Evolutionary conservation across 75 land plant species (phyloP).

Genomic region (Gnetum montanum): DNA sequence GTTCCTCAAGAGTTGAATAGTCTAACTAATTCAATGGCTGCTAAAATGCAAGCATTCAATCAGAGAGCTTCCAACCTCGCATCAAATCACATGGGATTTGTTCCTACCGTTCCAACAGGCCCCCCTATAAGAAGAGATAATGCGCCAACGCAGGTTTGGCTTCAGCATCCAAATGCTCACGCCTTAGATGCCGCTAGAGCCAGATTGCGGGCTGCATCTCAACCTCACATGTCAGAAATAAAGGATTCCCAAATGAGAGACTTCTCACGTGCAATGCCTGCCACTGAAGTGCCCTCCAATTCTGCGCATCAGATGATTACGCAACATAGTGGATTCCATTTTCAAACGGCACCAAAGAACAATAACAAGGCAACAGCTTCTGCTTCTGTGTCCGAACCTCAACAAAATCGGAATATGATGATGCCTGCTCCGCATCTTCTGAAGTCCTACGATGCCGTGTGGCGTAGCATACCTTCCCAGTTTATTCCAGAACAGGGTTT

Average conservation of each 20-base stretch:
- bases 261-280: not conserved
- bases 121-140: conserved; percentile 7
- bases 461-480: conserved; percentile 25
- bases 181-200: conserved; percentile 1
- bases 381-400: conserved; percentile 10
- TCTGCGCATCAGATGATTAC: conserved; percentile 7
- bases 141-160: conserved; percentile 3
- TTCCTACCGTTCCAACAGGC: not conserved
- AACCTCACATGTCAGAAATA: not conserved
- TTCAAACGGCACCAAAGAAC: conserved; percentile 10
- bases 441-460: conserved; percentile 25
- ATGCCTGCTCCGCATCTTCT: conserved; percentile 23
- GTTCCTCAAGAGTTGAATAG: not conserved
- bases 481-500: conserved; percentile 20
- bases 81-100: not conserved
- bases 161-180: conserved; percentile 2
- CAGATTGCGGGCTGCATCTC: not conserved
- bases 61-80: conserved; percentile 4
- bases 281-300: conserved; percentile 5
- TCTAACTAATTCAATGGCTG: not conserved
- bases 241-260: conserved; percentile 3
- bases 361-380: conserved; percentile 3
- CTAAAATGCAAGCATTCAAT: conserved; percentile 3
- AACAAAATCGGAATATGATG: conserved; percentile 13
- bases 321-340: conserved; percentile 11